phyloP scores from a whole-genome alignment of 1,139 yeast species.

The Arxiozyma slooffiae region DNA sequence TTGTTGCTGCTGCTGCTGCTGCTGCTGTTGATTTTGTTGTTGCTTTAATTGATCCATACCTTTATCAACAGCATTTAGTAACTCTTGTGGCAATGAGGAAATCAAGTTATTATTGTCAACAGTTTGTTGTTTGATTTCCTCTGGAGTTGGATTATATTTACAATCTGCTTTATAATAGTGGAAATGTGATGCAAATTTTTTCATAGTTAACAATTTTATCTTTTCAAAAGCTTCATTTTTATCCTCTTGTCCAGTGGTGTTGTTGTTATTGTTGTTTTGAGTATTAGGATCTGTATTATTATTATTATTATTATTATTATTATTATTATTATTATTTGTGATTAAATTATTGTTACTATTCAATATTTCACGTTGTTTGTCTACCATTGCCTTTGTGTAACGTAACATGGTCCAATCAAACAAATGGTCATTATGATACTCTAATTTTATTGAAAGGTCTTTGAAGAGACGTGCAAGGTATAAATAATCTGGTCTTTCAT shows the following conservation, averaged over 20 bases:
- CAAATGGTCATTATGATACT: conserved; percentile 86
- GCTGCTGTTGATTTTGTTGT: conserved; percentile 9
- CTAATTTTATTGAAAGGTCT: conserved; percentile 81
- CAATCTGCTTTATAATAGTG: conserved; percentile 26
- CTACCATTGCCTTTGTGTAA: conserved; percentile 50
- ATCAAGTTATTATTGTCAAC: conserved; percentile 20
- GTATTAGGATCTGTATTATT: conserved; percentile 4
- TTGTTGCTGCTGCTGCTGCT: conserved; percentile 11
- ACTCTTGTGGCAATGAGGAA: conserved; percentile 22
- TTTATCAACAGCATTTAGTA: conserved; percentile 22
- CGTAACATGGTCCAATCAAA: conserved; percentile 96
- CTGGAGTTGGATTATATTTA: conserved; percentile 26
- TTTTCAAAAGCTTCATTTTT: conserved; percentile 25
- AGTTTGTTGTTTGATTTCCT: conserved; percentile 26
- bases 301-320: background rate
- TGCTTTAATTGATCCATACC: conserved; percentile 29
- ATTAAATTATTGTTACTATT: background rate
- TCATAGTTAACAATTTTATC: conserved; percentile 27
- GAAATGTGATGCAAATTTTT: conserved; percentile 28
- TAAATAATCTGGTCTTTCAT: conserved; percentile 92
- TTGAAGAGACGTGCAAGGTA: conserved; percentile 83
- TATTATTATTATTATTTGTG: background rate
- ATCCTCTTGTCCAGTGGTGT: conserved; percentile 14
- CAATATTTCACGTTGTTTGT: conserved; percentile 18
- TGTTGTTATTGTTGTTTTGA: conserved; percentile 10